Base-by-base conservation (phyloP, 257 asterid species). In the Lithospermum erythrorhizon region DNA sequence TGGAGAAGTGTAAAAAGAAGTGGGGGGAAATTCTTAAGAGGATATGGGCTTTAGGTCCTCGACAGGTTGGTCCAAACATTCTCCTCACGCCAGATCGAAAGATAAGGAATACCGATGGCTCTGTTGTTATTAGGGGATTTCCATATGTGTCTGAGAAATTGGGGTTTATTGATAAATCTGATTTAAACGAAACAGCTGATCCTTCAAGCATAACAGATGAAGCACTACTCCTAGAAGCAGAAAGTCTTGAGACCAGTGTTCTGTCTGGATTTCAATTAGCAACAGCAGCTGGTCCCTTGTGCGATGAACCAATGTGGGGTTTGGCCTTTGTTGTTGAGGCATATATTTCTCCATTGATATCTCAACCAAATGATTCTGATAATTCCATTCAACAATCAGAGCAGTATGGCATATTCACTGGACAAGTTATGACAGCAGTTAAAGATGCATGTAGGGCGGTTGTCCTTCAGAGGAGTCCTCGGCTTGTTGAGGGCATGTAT, bases 281-380 rank as follows among this genome's bases (percentile, higher is more conserved):
- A 60, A 83, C 96, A 51, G 81, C 89, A 25, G 73, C 98, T 41
- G 98, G 98, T 63, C 96, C 98, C 27, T 75, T 90, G 70, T 90
- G 98, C 54, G 98, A 90, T 55, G 98, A 90, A 69, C 96, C 98
- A 1, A 76, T 85, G 91, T 90, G 98, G 98, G 98, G 98, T 56
- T 66, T 90, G 74, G 96, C 87, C 0, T 87, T 90, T 68, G 55
- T 71, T 15, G 55, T 90, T 5, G 94, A 90, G 75, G 93, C 89
- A 63, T 67, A 61, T 55, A 27, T 85, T 60, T 75, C 80, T 63
- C 82, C 87, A n/a, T 21, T 64, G 4, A 76, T 63, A 58, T 73
- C 45, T 51, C 82, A 74, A 29, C 53, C 79, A 56, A 73, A 62
- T 21, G 90, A 80, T 11, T 45, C 74, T 53, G 77, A 78, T 62